Conservation (phyloP, 495 filamentous ascomycete genomes). For the Pseudomonodictys pantanalensis region DNA sequence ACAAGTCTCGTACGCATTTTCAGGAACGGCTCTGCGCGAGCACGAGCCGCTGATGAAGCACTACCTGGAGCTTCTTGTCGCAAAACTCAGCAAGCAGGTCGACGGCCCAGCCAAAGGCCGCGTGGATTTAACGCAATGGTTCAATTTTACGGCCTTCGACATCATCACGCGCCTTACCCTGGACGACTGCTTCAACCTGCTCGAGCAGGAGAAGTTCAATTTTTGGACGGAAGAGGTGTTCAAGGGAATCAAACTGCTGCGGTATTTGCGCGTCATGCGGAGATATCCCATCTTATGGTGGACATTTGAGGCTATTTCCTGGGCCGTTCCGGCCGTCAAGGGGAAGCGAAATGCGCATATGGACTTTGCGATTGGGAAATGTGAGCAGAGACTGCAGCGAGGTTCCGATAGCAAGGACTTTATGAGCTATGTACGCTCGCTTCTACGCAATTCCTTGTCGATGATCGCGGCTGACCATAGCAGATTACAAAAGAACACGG, state of each 20-base stretch:
- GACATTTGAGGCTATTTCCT: neutral
- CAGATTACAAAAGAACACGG: too few species aligned
- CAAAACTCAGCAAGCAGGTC: neutral
- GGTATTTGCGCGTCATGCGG: neutral
- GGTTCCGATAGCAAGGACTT: constrained; percentile 20
- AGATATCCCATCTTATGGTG: constrained; percentile 5
- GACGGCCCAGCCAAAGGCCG: constrained; percentile 8
- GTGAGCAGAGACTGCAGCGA: neutral
- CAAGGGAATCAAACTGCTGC: constrained; percentile 13
- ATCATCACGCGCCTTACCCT: constrained; percentile 16
- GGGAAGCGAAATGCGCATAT: neutral
- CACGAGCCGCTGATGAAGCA: constrained; percentile 9
- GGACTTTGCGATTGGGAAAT: constrained; percentile 3
- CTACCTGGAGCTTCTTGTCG: neutral
- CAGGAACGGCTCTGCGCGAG: constrained; percentile 9
- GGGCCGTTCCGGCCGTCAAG: constrained; percentile 1
- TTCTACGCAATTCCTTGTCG: too few species aligned
- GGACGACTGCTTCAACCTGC: constrained; percentile 6
- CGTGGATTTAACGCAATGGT: constrained; percentile 7
- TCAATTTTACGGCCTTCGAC: constrained; percentile 17
- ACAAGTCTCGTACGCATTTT: constrained; percentile 7
- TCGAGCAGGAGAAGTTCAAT: constrained; percentile 4
- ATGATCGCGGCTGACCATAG: too few species aligned
- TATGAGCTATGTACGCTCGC: constrained; percentile 19
- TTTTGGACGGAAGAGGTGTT: constrained; percentile 10